Conservation (phyloP, 176 grass and related monocot genomes). For the Oryza longistaminata region DNA sequence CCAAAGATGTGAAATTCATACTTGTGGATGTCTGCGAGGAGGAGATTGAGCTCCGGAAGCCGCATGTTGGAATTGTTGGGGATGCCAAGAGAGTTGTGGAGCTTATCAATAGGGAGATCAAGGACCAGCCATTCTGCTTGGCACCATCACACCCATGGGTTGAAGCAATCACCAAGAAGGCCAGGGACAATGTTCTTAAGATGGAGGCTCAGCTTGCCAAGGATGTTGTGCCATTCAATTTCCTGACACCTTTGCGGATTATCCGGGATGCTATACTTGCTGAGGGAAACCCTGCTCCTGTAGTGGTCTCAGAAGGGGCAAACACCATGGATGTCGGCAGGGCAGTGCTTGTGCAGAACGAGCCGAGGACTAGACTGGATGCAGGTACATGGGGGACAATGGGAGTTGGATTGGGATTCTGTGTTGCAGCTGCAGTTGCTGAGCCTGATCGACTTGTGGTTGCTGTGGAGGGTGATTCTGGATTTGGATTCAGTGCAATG, state of each 20-base stretch:
- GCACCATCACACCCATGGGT: constrained; percentile 78
- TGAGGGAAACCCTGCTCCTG: constrained; percentile 67
- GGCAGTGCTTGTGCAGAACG: constrained; percentile 90
- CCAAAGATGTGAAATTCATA: constrained; percentile 92
- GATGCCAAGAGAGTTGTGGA: constrained; percentile 69
- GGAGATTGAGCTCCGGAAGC: constrained; percentile 87
- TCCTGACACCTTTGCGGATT: constrained; percentile 85
- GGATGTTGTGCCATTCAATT: constrained; percentile 89
- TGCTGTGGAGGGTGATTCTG: constrained; percentile 96
- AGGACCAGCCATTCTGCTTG: constrained; percentile 87
- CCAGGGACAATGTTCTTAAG: constrained; percentile 66
- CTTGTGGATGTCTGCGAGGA: constrained; percentile 74
- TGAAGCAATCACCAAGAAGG: constrained; percentile 78
- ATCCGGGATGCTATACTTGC: constrained; percentile 82
- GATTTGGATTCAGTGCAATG: constrained; percentile 96
- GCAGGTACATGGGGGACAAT: constrained; percentile 98
- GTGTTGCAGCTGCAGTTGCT: constrained; percentile 80
- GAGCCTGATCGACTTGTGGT: constrained; percentile 71
- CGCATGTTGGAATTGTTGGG: constrained; percentile 65
- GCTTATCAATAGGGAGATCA: constrained; percentile 80
- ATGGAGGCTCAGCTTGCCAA: constrained; percentile 77
- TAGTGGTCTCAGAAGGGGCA: constrained; percentile 82
- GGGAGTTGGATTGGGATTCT: constrained; percentile 92
- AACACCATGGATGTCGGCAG: constrained; percentile 97
- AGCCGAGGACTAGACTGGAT: constrained; percentile 89